These are phyloP conservation scores for Diaporthe vexans DNA, from an alignment of 2,329 filamentous ascomycete species.

Conservation along the genomic window DNA sequence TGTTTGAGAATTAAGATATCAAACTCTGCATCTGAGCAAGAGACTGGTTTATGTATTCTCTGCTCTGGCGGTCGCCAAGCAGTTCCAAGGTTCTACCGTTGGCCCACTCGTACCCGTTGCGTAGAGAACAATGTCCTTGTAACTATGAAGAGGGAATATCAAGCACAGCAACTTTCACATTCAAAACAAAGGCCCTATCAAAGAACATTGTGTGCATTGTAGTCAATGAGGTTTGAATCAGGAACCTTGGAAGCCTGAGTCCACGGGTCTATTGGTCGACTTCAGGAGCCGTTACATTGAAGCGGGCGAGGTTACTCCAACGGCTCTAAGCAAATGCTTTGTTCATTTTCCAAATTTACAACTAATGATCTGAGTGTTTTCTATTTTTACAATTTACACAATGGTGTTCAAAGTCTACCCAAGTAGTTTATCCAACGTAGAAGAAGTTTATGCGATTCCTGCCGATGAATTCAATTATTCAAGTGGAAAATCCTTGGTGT, in stretches of 20 bases:
- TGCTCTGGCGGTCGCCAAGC: too few relatives aligned
- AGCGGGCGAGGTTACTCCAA: too few relatives aligned
- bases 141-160: not conserved
- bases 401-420: not conserved
- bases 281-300: too few relatives aligned
- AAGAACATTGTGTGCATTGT: not conserved
- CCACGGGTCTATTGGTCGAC: not conserved
- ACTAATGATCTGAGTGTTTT: too few relatives aligned
- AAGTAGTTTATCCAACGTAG: too few relatives aligned
- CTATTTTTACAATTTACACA: too few relatives aligned
- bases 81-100: not conserved
- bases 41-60: not conserved
- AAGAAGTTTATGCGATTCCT: too few relatives aligned
- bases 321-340: not conserved
- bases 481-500: not conserved
- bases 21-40: not conserved
- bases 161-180: not conserved
- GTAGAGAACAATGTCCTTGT: not conserved
- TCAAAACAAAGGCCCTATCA: fast-evolving
- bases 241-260: too few relatives aligned
- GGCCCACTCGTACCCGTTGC: not conserved
- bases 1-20: not conserved
- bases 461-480: too few relatives aligned
- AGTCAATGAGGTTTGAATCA: not conserved
- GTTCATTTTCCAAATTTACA: not conserved